phyloP scores from a whole-genome alignment of 768 basidiomycete genomes.

The Udeniomyces megalosporus region DNA sequence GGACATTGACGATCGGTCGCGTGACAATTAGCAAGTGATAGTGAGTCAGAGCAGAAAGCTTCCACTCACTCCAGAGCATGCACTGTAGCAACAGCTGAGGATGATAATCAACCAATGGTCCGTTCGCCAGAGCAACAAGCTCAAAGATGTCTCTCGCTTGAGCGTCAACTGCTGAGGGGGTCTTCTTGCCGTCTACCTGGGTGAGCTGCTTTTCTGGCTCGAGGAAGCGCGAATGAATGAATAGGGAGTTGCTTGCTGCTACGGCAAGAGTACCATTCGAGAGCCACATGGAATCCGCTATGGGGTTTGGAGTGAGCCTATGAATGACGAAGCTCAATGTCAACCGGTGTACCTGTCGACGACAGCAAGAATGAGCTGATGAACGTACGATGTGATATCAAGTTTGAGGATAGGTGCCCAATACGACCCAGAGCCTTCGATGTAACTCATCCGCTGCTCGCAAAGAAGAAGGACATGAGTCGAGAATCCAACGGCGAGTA shows the following conservation, averaged over 20 bases:
- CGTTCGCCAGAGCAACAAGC: slow-evolving; percentile 64
- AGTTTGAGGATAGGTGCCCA: slow-evolving; percentile 32
- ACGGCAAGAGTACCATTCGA: slow-evolving; percentile 65
- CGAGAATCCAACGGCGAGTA: slow-evolving; percentile 73
- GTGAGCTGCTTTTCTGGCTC: slow-evolving; percentile 4
- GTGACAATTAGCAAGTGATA: background rate
- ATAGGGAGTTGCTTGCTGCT: slow-evolving; percentile 68
- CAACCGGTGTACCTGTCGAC: too few relatives aligned
- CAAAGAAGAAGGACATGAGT: slow-evolving; percentile 71
- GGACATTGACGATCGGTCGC: background rate
- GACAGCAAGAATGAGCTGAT: background rate
- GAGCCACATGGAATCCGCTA: slow-evolving; percentile 83
- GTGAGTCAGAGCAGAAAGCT: too few relatives aligned
- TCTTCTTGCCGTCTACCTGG: slow-evolving; percentile 12
- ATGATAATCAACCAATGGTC: slow-evolving; percentile 78
- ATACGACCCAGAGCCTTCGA: slow-evolving; percentile 39
- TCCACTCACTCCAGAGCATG: slow-evolving; percentile 63
- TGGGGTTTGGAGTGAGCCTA: slow-evolving; percentile 60
- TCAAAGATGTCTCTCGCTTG: slow-evolving; percentile 49
- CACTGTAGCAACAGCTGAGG: slow-evolving; percentile 87
- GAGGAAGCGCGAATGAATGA: slow-evolving; percentile 45
- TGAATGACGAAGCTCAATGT: too few relatives aligned
- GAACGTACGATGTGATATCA: slow-evolving; percentile 48
- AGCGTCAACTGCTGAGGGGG: slow-evolving; percentile 17
- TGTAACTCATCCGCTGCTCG: slow-evolving; percentile 83